These are phyloP conservation scores for Apophysomyces ossiformis DNA, from an alignment of 371 early-diverging fungal genomes.

Conservation along the genomic window DNA sequence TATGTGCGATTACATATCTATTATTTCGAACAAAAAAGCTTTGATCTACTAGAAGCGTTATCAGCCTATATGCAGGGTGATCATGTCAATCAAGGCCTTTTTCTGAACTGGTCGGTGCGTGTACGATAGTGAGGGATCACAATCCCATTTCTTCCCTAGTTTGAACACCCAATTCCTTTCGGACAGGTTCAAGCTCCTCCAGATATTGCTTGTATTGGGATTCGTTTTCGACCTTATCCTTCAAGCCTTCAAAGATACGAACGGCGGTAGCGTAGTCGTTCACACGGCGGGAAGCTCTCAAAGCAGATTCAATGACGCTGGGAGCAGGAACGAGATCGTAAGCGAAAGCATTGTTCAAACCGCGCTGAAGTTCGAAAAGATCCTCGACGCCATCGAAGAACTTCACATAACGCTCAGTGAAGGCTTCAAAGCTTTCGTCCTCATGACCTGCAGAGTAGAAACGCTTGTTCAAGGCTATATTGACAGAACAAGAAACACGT, in stretches of 20 bases:
- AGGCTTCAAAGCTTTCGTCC: constrained; percentile 82
- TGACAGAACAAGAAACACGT: constrained; percentile 1
- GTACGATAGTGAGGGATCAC: constrained; percentile 26
- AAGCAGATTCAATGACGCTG: constrained; percentile 85
- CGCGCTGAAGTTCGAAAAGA: constrained; percentile 96
- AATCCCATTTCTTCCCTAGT: constrained; percentile 88
- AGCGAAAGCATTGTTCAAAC: constrained; percentile 95
- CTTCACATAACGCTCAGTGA: constrained; percentile 80
- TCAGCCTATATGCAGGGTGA: neutral
- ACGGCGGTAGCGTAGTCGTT: constrained; percentile 93
- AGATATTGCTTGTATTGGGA: constrained; percentile 89
- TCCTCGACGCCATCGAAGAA: constrained; percentile 93
- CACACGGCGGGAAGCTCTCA: constrained; percentile 90
- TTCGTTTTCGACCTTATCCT: constrained; percentile 86
- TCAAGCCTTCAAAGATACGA: constrained; percentile 91
- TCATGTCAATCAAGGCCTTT: neutral
- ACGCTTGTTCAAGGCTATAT: constrained; percentile 50
- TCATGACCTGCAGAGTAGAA: constrained; percentile 72
- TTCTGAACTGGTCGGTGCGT: neutral
- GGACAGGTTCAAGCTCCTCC: constrained; percentile 82
- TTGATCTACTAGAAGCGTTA: neutral
- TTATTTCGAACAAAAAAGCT: constrained; percentile 8
- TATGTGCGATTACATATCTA: neutral
- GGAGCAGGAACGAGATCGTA: constrained; percentile 94
- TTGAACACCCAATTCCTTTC: constrained; percentile 84